Evolutionary conservation across 176 grass and related monocot genomes (phyloP).

Genomic region (Dactylis glomerata): DNA sequence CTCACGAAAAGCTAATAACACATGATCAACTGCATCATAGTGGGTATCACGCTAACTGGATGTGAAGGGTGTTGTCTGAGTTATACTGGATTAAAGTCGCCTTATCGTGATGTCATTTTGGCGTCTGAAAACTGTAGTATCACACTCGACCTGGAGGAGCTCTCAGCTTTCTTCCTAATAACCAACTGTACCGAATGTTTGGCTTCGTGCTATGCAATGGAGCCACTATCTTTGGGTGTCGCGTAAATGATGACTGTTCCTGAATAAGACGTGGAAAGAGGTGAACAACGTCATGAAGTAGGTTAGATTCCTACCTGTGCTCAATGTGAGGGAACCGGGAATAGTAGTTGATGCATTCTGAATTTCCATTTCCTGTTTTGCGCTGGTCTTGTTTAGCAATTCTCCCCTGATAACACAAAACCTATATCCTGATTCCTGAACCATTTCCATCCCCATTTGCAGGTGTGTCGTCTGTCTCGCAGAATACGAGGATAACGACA

Average conservation of each 20-base stretch:
- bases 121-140: background rate
- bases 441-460: background rate
- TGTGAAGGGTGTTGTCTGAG: background rate
- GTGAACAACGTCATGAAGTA: background rate
- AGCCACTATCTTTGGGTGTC: background rate
- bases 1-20: background rate
- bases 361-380: background rate
- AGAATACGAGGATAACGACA: constrained; percentile 63
- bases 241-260: background rate
- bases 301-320: background rate
- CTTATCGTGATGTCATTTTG: background rate
- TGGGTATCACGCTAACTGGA: background rate
- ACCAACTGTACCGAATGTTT: background rate
- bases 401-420: background rate
- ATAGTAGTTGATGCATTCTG: background rate
- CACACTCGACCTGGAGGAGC: background rate
- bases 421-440: constrained; percentile 21
- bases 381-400: background rate
- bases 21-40: background rate
- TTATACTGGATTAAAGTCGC: too few relatives aligned
- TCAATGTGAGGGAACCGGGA: background rate
- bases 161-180: background rate
- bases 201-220: background rate
- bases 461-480: constrained; percentile 65
- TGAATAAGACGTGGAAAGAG: background rate